Conservation (phyloP, 2,329 filamentous ascomycete genomes). For the Dactylonectria estremocensis region DNA sequence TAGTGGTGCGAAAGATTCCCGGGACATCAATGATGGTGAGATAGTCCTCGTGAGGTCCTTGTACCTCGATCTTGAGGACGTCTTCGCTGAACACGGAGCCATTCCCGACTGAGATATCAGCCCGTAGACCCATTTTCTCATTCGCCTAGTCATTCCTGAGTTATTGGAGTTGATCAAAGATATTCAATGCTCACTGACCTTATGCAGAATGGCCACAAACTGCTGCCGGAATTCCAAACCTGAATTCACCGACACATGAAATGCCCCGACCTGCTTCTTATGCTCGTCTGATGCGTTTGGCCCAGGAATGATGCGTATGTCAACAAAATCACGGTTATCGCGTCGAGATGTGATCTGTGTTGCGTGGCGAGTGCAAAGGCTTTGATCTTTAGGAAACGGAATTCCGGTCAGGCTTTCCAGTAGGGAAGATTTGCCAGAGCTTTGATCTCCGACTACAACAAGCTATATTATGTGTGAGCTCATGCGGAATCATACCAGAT, state of each 20-base stretch:
- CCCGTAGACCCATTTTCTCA: constrained; percentile 56
- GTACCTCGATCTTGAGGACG: constrained; percentile 50
- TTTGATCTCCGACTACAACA: too few species aligned
- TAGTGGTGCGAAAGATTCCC: constrained; percentile 60
- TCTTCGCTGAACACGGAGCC: constrained; percentile 59
- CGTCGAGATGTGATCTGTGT: too few species aligned
- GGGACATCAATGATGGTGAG: constrained; percentile 57
- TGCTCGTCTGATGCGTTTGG: constrained; percentile 1
- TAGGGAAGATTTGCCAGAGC: too few species aligned
- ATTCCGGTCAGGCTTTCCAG: too few species aligned
- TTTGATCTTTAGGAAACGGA: too few species aligned
- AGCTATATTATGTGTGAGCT: too few species aligned
- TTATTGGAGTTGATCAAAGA: constrained; percentile 9
- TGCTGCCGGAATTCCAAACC: background rate
- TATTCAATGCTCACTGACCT: background rate
- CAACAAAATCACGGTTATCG: too few species aligned
- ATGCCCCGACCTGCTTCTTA: background rate
- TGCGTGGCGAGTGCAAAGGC: too few species aligned
- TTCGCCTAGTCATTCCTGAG: constrained; percentile 48
- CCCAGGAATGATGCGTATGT: too few species aligned
- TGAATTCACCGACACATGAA: background rate
- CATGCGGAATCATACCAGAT: too few species aligned
- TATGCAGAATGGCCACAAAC: background rate
- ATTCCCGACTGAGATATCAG: constrained; percentile 2
- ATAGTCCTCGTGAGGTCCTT: constrained; percentile 56